Evolutionary conservation across 1,284 basidiomycete genomes (phyloP), one percentile per base, ranked within the genome.

Genomic region (Wallemia mellicola): DNA sequence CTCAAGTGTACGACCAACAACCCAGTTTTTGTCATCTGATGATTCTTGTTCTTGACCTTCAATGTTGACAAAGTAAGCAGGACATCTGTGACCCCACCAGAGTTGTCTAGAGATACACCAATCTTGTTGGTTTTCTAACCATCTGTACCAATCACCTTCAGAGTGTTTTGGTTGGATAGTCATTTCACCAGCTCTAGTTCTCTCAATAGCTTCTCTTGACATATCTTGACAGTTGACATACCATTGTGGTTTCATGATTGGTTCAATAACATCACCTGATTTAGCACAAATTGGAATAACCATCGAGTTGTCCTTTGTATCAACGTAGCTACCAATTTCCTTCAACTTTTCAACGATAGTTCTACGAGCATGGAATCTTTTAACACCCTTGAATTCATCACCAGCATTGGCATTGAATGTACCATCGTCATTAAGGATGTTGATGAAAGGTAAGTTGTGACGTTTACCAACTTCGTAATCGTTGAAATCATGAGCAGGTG

Each of bases 21-120:
- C 87, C 94, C 92, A 95, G 68, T 80, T 77, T 65, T 79, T 79
- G 59, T 79, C 81, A 63, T 87, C 81, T 28, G 76, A 76, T 48
- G 67, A 69, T 82, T 92, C 83, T 62, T 81, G 79, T 15, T 76
- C 73, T 64, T 77, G 71, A 19, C 87, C 91, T 63, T 92, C 84
- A 62, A 95, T 79, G 60, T 79, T 77, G 61, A 95, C 81, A 65
- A 91, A 84, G 73, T 95, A 98, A 0, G 89, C 94, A 7, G 94
- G 94, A 69, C 82, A 85, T 62, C 92, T 79, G 70, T 99, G 94
- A 58, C 94, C 92, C 92, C 92, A 99, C 94, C 94, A 98, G 15
- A 98, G 76, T 69, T 98, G 94, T 61, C 94, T 84, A 7, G 91
- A 96, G 66, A 98, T 85, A 73, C 94, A 99, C 94, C 94, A 98